These are phyloP conservation scores for Oryza brachyantha DNA, from an alignment of 176 grass and related monocot species.

Conservation along the genomic window DNA sequence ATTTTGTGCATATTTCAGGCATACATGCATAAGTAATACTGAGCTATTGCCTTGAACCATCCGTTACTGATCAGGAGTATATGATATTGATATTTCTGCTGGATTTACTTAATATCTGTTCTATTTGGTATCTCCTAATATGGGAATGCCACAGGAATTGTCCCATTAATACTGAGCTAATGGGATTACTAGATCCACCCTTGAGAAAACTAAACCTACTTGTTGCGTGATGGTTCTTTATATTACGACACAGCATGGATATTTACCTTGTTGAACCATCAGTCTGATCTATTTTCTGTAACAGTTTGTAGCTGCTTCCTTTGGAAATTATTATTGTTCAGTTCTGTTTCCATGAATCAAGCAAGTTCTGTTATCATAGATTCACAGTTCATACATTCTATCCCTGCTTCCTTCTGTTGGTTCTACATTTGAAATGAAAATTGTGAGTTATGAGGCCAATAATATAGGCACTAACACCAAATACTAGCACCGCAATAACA, in stretches of 20 bases:
- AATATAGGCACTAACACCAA: not conserved
- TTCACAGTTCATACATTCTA: not conserved
- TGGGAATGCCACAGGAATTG: not conserved
- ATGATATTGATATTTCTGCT: constrained; percentile 19
- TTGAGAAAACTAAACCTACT: not conserved
- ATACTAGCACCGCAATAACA: not conserved
- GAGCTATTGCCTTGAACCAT: constrained; percentile 6
- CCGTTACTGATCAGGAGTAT: not conserved
- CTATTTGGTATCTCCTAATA: not conserved
- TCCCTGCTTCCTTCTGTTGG: too few relatives aligned
- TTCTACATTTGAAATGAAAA: not conserved
- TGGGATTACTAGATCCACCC: not conserved
- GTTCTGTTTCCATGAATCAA: not conserved
- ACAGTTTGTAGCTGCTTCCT: not conserved
- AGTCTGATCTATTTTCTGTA: not conserved
- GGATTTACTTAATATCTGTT: constrained; percentile 2
- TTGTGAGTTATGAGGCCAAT: not conserved
- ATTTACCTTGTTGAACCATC: not conserved
- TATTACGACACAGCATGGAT: not conserved
- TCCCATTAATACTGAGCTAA: not conserved
- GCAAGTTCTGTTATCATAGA: not conserved
- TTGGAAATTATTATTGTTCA: not conserved
- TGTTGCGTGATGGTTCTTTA: not conserved
- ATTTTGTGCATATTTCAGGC: not conserved
- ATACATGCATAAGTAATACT: constrained; percentile 6